Conservation (phyloP, 352 stramenopile genomes). For the Globisporangium cylindrosporum region DNA sequence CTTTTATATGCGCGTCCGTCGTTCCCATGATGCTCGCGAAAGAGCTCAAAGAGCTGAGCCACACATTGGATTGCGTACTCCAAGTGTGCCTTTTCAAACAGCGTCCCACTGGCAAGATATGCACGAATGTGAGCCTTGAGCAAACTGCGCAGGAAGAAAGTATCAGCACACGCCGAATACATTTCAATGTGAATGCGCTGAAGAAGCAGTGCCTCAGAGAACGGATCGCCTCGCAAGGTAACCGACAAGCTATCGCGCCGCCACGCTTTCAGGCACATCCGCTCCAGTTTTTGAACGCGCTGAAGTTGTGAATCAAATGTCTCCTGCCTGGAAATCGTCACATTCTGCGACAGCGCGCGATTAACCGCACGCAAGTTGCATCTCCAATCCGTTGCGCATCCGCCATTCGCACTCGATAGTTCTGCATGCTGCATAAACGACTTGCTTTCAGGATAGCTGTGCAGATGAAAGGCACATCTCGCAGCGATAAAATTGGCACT, state of each 20-base stretch:
- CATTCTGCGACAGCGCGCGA: slow-evolving; percentile 31
- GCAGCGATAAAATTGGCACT: slow-evolving; percentile 32
- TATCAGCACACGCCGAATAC: slow-evolving; percentile 38
- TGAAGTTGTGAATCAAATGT: slow-evolving; percentile 39
- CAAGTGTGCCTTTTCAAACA: slow-evolving; percentile 38
- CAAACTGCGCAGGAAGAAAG: slow-evolving; percentile 49
- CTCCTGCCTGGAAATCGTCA: slow-evolving; percentile 32
- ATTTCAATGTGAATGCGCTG: slow-evolving; percentile 51
- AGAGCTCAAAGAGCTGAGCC: slow-evolving; percentile 34
- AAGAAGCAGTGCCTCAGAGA: slow-evolving; percentile 53
- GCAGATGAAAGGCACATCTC: slow-evolving; percentile 20
- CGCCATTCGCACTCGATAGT: background rate
- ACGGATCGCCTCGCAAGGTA: slow-evolving; percentile 34
- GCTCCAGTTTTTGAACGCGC: slow-evolving; percentile 54
- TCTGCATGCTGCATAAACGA: slow-evolving; percentile 30
- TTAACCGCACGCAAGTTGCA: slow-evolving; percentile 35
- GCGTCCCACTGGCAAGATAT: slow-evolving; percentile 26
- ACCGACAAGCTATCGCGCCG: slow-evolving; percentile 40
- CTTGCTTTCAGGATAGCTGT: slow-evolving; percentile 20
- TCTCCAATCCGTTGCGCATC: slow-evolving; percentile 10
- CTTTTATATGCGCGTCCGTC: slow-evolving; percentile 9
- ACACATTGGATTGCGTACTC: slow-evolving; percentile 28
- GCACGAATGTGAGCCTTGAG: slow-evolving; percentile 48
- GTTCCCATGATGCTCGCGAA: slow-evolving; percentile 19
- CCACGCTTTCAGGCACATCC: slow-evolving; percentile 64